phyloP scores from a whole-genome alignment of 345 rosid species.

The Excoecaria cochinchinensis region DNA sequence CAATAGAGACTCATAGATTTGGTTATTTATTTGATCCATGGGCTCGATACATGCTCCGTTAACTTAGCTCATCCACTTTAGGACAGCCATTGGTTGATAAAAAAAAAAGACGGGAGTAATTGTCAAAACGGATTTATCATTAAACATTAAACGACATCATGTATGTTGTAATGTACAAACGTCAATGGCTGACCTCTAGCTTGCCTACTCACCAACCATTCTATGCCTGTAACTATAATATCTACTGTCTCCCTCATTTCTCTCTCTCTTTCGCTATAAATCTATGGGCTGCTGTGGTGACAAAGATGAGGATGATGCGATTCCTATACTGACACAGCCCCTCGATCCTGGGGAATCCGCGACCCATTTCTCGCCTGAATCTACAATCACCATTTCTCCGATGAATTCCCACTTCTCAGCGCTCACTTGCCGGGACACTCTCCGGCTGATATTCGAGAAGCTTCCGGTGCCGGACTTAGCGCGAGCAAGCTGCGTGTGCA shows the following conservation, averaged over 20 bases:
- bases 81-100: too few species aligned
- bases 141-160: too few species aligned
- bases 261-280: not conserved
- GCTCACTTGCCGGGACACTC: constrained; percentile 59
- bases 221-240: not conserved
- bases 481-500: constrained; percentile 79
- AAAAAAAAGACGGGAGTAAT: too few species aligned
- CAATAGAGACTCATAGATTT: too few species aligned
- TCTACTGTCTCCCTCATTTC: not conserved
- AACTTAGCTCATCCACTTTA: too few species aligned
- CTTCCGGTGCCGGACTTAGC: constrained; percentile 66
- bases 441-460: constrained; percentile 55
- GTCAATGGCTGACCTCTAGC: not conserved
- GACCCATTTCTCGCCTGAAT: not conserved
- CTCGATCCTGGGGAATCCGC: constrained; percentile 9
- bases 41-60: too few species aligned
- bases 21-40: too few species aligned
- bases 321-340: constrained; percentile 18
- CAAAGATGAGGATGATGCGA: constrained; percentile 34
- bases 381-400: constrained; percentile 38
- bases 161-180: not conserved
- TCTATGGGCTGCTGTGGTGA: constrained; percentile 53
- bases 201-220: not conserved
- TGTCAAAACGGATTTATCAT: too few species aligned
- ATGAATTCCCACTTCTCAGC: constrained; percentile 56